These are phyloP conservation scores for Royoungia palumana DNA, from an alignment of 768 basidiomycete genomes.

Conservation along the genomic window DNA sequence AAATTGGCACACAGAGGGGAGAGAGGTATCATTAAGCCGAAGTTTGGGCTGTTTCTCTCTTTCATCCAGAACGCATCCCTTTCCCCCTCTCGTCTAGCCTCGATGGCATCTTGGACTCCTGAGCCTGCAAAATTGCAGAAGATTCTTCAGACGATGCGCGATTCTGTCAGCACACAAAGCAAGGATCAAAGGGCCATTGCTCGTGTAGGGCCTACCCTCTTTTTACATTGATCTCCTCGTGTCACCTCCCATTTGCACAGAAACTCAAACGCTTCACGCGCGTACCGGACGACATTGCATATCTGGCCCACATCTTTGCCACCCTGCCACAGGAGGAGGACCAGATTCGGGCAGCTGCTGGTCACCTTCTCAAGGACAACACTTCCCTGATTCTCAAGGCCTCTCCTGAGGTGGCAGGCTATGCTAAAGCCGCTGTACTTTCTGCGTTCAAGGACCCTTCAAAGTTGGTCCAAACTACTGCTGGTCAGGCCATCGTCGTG, in stretches of 20 bases:
- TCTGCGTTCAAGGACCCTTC: conserved; percentile 78
- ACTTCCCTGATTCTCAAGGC: conserved; percentile 71
- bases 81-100: too few species aligned
- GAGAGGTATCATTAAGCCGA: too few species aligned
- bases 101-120: conserved; percentile 78
- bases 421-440: conserved; percentile 73
- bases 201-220: conserved; percentile 49
- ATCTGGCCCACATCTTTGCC: conserved; percentile 91
- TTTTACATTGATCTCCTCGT: conserved; percentile 12
- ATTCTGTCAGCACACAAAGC: conserved; percentile 78
- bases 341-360: conserved; percentile 92
- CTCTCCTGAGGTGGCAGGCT: conserved; percentile 63
- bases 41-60: too few species aligned
- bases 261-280: conserved; percentile 86
- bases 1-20: too few species aligned
- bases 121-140: conserved; percentile 84
- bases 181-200: conserved; percentile 77
- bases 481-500: conserved; percentile 88
- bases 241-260: conserved; percentile 37
- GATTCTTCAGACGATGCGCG: conserved; percentile 86
- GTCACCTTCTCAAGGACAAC: conserved; percentile 96
- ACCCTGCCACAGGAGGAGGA: conserved; percentile 80
- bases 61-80: too few species aligned
- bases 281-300: conserved; percentile 91
- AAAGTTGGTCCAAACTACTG: conserved; percentile 89